Evolutionary conservation across 176 grass and related monocot genomes (phyloP), one percentile per base, ranked within the genome.

Genomic region (Microstegium vimineum): DNA sequence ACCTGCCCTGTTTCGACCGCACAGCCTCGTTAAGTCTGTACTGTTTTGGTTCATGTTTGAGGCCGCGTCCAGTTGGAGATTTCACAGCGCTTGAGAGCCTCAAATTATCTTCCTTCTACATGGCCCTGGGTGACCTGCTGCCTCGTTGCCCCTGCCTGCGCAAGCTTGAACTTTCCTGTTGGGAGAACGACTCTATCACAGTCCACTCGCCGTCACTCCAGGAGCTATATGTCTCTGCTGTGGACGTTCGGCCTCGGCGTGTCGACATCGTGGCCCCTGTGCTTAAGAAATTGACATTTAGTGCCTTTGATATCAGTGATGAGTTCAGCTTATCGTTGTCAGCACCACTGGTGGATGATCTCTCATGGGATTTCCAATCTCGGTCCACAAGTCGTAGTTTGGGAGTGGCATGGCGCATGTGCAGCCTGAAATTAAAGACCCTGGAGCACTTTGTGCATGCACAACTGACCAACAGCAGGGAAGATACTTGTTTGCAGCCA

Each of bases 181-280:
- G 37, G 68, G 5, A 7, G 23, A 3, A 8, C 13, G 40, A 27
- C 40, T 45, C 23, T 26, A 3, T 71, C 5, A 71, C 2, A 7
- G 5, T 71, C 23, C n/a, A 45, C 38, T 71, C 69, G 40, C 5
- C 23, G 5, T 71, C 69, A 27, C 37, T 71, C 2, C n/a, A 28
- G 14, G 40, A 71, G 69, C 69, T 71, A 71, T 1, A 45, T 27
- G 69, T 71, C 2, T 26, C 1, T 27, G 4, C 38, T 4, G 0
- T n/a, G n/a, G n/a, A 0, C 15, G 0, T 3, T 1, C 4, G 37
- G 0, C 10, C 36, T 25, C 30, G 2, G 10, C 1, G 0, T 33
- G 9, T 76, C 73, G 10, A 76, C 20, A 76, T 76, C 5, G 6
- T 26, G 73, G 18, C 73, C 31, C 73, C 33, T 37, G 22, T 14